Conservation (phyloP, 495 filamentous ascomycete genomes). For the Rhizodiscina lignyota region DNA sequence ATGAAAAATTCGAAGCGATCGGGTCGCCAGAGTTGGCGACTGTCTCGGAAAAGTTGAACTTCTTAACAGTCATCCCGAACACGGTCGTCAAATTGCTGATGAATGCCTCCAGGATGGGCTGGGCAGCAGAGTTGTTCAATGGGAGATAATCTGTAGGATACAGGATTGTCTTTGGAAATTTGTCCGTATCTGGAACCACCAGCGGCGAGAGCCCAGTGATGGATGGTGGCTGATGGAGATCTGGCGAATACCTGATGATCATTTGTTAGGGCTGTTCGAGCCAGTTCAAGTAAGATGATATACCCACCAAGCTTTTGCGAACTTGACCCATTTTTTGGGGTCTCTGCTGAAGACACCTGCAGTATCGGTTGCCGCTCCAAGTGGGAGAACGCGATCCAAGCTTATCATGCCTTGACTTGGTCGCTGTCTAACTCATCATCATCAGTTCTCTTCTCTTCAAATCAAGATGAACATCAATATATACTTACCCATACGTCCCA, state of each 20-base stretch:
- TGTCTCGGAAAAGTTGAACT: constrained; percentile 17
- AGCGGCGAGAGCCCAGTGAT: constrained; percentile 21
- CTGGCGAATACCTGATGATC: constrained; percentile 12
- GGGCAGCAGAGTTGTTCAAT: constrained; percentile 20
- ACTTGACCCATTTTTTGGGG: constrained; percentile 22
- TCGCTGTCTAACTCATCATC: constrained; percentile 5
- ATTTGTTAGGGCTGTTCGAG: not conserved
- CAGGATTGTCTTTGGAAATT: constrained; percentile 20
- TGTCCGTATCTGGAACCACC: constrained; percentile 15
- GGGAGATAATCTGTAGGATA: constrained; percentile 24
- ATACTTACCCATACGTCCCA: constrained; percentile 11
- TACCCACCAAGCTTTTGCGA: constrained; percentile 19
- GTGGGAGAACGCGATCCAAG: constrained; percentile 12
- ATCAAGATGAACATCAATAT: not conserved
- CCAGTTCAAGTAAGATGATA: not conserved
- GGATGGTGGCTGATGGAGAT: constrained; percentile 15
- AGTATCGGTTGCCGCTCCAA: constrained; percentile 15
- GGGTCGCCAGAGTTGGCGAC: constrained; percentile 12
- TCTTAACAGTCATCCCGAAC: constrained; percentile 13
- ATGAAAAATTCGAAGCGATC: constrained; percentile 9
- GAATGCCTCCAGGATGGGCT: constrained; percentile 19
- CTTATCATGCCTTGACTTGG: constrained; percentile 17
- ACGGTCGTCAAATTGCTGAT: constrained; percentile 25
- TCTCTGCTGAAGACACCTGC: constrained; percentile 22
- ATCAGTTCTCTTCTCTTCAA: not conserved